phyloP scores from a whole-genome alignment of 225 moss, liverwort and hornwort genomes.

The Neckera pumila region DNA sequence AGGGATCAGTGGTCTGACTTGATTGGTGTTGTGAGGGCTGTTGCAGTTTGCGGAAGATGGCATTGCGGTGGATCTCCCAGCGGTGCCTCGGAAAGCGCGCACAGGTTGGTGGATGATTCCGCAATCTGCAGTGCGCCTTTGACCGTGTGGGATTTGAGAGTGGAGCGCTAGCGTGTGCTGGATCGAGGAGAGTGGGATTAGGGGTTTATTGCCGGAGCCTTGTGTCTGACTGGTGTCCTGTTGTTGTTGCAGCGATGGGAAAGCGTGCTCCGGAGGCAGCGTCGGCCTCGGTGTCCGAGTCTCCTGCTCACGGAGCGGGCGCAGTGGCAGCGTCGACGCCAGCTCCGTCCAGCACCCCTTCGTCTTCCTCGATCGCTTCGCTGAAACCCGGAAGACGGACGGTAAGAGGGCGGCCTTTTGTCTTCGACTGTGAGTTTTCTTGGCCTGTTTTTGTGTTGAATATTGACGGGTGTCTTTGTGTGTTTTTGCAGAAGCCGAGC shows the following conservation, averaged over 20 bases:
- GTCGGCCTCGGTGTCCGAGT: slow-evolving; percentile 20
- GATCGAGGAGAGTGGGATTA: not conserved
- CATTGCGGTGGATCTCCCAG: slow-evolving; percentile 57
- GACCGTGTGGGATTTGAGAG: not conserved
- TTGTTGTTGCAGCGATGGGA: slow-evolving; percentile 49
- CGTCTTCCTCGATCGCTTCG: slow-evolving; percentile 25
- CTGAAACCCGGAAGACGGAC: slow-evolving; percentile 64
- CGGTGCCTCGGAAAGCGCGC: slow-evolving; percentile 82
- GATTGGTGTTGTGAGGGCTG: not conserved
- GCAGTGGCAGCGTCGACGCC: slow-evolving; percentile 19
- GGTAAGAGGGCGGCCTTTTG: not conserved
- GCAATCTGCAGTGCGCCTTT: not conserved
- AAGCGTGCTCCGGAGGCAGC: slow-evolving; percentile 75
- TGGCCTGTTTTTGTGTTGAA: not conserved
- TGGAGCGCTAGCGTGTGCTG: not conserved
- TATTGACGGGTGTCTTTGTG: not conserved
- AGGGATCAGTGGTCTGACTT: not conserved
- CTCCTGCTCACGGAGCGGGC: slow-evolving; percentile 11
- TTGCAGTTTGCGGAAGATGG: slow-evolving; percentile 79
- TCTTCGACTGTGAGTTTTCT: no score
- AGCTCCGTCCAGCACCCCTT: slow-evolving; percentile 38
- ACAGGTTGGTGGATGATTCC: slow-evolving; percentile 36
- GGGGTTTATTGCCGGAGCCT: not conserved
- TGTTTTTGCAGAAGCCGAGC: slow-evolving; percentile 56
- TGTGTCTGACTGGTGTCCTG: not conserved